phyloP scores from a whole-genome alignment of 495 filamentous ascomycete genomes.

The Aspergillus heteromorphus region DNA sequence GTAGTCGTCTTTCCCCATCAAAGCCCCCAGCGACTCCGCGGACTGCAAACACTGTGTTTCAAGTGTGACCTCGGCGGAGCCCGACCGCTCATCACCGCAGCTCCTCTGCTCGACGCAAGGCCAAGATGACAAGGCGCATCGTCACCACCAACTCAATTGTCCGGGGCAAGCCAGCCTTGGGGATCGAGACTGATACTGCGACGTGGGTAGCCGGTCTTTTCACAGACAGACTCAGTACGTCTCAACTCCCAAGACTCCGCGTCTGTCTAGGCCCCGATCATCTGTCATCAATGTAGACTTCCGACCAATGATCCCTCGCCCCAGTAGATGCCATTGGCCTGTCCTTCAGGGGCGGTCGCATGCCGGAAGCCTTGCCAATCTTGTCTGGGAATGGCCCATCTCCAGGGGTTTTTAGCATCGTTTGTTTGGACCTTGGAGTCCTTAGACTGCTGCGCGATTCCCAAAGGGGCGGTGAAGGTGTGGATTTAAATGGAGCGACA shows the following conservation, averaged over 20 bases:
- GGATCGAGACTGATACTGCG: background rate
- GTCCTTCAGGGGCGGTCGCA: slow-evolving; percentile 7
- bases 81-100: background rate
- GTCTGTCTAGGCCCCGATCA: slow-evolving; percentile 4
- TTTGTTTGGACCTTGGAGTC: slow-evolving; percentile 13
- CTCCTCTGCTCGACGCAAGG: background rate
- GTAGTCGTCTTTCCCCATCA: background rate
- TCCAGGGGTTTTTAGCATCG: slow-evolving; percentile 9
- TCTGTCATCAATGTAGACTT: slow-evolving; percentile 7
- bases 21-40: background rate
- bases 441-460: slow-evolving; percentile 2
- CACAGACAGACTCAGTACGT: background rate
- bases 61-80: background rate
- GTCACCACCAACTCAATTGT: too few relatives aligned
- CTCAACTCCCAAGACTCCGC: slow-evolving; percentile 9
- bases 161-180: background rate
- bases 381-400: slow-evolving; percentile 12
- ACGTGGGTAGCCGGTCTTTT: background rate
- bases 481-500: background rate
- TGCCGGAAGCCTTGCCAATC: slow-evolving; percentile 12
- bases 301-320: background rate
- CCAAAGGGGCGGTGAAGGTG: slow-evolving; percentile 20
- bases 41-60: background rate
- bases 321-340: slow-evolving; percentile 13
- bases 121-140: too few relatives aligned